phyloP scores from a whole-genome alignment of 2,329 filamentous ascomycete species.

The Dactylellina cionopaga region DNA sequence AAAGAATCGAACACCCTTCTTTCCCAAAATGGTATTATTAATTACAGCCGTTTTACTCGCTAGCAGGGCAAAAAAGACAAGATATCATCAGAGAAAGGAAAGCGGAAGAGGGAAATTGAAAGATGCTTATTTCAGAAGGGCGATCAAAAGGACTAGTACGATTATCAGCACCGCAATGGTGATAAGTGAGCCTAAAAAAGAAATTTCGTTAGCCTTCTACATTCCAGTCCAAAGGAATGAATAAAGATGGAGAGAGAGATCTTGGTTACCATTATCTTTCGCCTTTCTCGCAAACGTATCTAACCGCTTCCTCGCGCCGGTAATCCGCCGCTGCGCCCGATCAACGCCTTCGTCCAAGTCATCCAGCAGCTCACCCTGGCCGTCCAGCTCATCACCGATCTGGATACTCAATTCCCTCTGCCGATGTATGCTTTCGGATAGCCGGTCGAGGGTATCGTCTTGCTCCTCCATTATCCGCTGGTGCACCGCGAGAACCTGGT shows the following conservation, averaged over 20 bases:
- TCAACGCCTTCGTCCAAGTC: slow-evolving; percentile 86
- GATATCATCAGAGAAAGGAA: slow-evolving; percentile 31
- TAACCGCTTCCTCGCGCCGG: slow-evolving; percentile 77
- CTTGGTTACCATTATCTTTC: slow-evolving; percentile 66
- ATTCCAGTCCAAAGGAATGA: too few species aligned
- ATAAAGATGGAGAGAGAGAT: background rate
- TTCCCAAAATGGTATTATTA: slow-evolving; percentile 16
- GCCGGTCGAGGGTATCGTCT: slow-evolving; percentile 87
- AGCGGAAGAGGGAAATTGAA: background rate
- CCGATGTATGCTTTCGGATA: slow-evolving; percentile 85
- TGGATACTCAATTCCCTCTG: slow-evolving; percentile 94
- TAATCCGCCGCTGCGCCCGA: slow-evolving; percentile 78
- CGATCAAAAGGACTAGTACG: slow-evolving; percentile 81
- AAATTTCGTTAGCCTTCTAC: slow-evolving; percentile 73
- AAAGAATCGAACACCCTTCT: too few species aligned
- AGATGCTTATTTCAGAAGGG: slow-evolving; percentile 74
- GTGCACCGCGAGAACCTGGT: slow-evolving; percentile 88
- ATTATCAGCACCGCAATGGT: slow-evolving; percentile 82
- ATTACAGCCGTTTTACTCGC: slow-evolving; percentile 23
- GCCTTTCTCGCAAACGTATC: slow-evolving; percentile 77
- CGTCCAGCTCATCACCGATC: slow-evolving; percentile 94
- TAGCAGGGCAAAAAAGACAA: slow-evolving; percentile 13
- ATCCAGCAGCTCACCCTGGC: slow-evolving; percentile 86
- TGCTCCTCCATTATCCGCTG: slow-evolving; percentile 82
- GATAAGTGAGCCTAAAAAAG: slow-evolving; percentile 62